These are phyloP conservation scores for Beauveria sp. DNA, from an alignment of 2,329 filamentous ascomycete genomes.

Conservation along the genomic window DNA sequence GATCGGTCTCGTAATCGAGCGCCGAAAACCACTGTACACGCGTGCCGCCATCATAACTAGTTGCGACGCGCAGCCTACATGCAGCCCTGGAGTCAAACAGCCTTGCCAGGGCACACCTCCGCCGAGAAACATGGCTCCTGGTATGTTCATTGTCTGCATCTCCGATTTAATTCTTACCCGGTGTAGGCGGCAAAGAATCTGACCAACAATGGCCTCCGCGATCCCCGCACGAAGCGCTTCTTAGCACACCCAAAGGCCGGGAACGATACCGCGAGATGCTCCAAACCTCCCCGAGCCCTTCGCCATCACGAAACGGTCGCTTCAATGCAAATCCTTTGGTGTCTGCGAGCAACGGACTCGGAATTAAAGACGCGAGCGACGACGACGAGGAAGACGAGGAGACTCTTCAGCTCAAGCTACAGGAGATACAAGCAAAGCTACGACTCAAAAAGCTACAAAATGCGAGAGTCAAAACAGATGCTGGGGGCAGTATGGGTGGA, in stretches of 20 bases:
- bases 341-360: slow-evolving; percentile 29
- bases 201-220: slow-evolving; percentile 58
- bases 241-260: slow-evolving; percentile 70
- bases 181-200: slow-evolving; percentile 24
- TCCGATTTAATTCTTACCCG: slow-evolving; percentile 10
- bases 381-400: slow-evolving; percentile 91
- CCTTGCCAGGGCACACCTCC: slow-evolving; percentile 5
- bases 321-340: neutral
- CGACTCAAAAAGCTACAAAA: slow-evolving; percentile 82
- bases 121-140: slow-evolving; percentile 15
- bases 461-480: slow-evolving; percentile 22
- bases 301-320: slow-evolving; percentile 37
- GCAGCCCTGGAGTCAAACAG: slow-evolving; percentile 4
- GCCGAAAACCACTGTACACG: neutral
- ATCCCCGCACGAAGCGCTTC: slow-evolving; percentile 56
- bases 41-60: neutral
- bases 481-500: slow-evolving; percentile 14
- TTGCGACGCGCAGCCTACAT: slow-evolving; percentile 4
- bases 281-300: slow-evolving; percentile 60
- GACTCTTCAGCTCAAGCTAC: slow-evolving; percentile 74
- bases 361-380: slow-evolving; percentile 38
- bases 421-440: slow-evolving; percentile 80
- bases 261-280: slow-evolving; percentile 63
- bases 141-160: slow-evolving; percentile 9
- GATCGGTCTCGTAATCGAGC: neutral